A percentile compares a stretch with the other conserved stretches of the same genome.
These are phyloP conservation scores for Primulina huaijiensis DNA, from an alignment of 257 asterid species.

Conservation along the genomic window DNA sequence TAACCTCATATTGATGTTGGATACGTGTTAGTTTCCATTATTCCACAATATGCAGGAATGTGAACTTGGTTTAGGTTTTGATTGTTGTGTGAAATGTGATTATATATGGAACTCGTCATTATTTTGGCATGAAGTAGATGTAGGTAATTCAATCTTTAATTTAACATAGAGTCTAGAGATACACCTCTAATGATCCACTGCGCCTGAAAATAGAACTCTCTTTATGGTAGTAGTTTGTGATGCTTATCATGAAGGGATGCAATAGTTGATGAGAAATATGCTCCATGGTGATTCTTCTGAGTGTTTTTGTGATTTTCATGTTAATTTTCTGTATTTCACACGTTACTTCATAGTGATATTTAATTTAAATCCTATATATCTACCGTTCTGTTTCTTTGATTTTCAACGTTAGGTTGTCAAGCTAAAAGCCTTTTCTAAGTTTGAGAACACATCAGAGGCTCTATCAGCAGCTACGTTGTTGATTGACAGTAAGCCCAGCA, in stretches of 20 bases:
- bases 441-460: slow-evolving; percentile 81
- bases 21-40: background rate
- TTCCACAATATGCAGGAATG: background rate
- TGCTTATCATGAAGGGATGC: background rate
- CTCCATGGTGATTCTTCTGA: background rate
- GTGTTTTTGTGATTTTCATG: too few species aligned
- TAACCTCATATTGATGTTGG: background rate
- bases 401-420: slow-evolving; percentile 52
- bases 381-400: background rate
- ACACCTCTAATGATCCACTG: background rate
- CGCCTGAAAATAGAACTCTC: background rate
- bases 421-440: slow-evolving; percentile 75
- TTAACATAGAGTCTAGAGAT: background rate
- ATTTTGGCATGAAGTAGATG: background rate
- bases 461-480: slow-evolving; percentile 63
- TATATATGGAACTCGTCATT: background rate
- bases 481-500: slow-evolving; percentile 72
- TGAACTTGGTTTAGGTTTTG: background rate
- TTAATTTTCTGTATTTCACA: background rate
- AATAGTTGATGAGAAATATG: background rate
- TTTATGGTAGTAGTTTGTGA: background rate
- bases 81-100: background rate
- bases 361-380: background rate
- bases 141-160: background rate
- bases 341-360: background rate